Base-by-base conservation (phyloP, 108 stramenopile species). In the Chaetoceros tenuissimus region DNA sequence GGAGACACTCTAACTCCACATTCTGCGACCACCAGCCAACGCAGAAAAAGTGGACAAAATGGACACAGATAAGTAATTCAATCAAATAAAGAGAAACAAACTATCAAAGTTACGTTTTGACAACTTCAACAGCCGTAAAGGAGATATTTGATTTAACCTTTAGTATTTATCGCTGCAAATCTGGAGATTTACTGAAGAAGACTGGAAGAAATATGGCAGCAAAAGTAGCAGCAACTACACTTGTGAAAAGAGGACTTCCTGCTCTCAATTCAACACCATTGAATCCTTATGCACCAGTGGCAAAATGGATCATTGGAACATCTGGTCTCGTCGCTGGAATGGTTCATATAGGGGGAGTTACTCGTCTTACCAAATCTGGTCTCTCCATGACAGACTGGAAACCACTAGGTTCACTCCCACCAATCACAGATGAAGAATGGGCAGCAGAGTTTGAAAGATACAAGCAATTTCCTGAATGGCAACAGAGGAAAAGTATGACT, bases 361-460 rank as follows among this genome's bases (percentile, higher is more conserved):
- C 99, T 0, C 83, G 99, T 17, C 72, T 99, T 43, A 99, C 99
- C 20, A 78, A 92, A 56, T 92, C 89, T 0, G 99, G 99, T 3
- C 71, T 99, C 49, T 81, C 78, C 72, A 99, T 99, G 99, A 97
- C 96, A 17, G 83, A 90, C 51, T 99, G 99, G 99, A 91, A 84
- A 66, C 78, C 89, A 22, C 67, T 95, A 24, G 96, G 94, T 0
- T 70, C 72, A 0, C 62, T 87, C 3, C 96, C 96, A 30, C 98
- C 95, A 18, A 64, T 77, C 8, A 85, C 75, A 17, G 45, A 65
- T 19, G 87, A 75, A 28, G 97, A 94, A 60, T 99, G 99, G 99
- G 57, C 79, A 47, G 58, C 18, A 16, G 99, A 98, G 74, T 99
- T 99, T 59, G 89, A 78, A 21, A 73, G 95, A 19, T 99, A 99